phyloP scores from a whole-genome alignment of 768 basidiomycete species.

The Lyophyllum decastes region DNA sequence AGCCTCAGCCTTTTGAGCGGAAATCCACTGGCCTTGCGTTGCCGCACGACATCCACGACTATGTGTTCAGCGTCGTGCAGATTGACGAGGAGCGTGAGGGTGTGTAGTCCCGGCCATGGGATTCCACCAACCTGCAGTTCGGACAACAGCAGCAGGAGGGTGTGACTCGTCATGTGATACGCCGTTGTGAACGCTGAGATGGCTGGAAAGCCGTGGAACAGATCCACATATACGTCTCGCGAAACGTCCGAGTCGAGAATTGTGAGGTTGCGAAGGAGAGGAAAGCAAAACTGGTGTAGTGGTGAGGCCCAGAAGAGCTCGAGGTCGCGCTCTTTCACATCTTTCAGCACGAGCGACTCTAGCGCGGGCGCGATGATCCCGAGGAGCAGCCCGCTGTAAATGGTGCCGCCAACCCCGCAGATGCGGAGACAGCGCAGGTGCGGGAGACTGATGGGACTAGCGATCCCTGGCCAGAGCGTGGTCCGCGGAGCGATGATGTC shows the following conservation, averaged over 20 bases:
- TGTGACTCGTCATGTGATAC: slow-evolving; percentile 21
- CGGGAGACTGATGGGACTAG: slow-evolving; percentile 31
- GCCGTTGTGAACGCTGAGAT: slow-evolving; percentile 33
- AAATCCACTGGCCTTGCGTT: slow-evolving; percentile 23
- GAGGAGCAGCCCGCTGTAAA: slow-evolving; percentile 40
- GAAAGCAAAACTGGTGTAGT: slow-evolving; percentile 27
- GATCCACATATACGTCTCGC: slow-evolving; percentile 23
- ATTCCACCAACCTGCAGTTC: slow-evolving; percentile 8
- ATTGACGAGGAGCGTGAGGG: slow-evolving; percentile 30
- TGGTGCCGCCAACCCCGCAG: slow-evolving; percentile 34
- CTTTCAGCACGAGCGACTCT: slow-evolving; percentile 42
- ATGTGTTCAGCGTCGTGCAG: slow-evolving; percentile 21
- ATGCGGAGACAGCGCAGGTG: slow-evolving; percentile 42
- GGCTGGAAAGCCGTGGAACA: slow-evolving; percentile 34
- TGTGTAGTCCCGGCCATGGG: slow-evolving; percentile 38
- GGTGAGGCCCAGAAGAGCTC: slow-evolving; percentile 32
- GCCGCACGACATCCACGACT: slow-evolving; percentile 25
- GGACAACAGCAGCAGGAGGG: slow-evolving; percentile 28
- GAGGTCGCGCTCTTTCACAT: slow-evolving; percentile 41
- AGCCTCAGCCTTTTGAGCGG: slow-evolving; percentile 32
- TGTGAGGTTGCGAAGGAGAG: slow-evolving; percentile 34
- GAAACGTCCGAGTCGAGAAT: slow-evolving; percentile 45
- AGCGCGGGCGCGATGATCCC: slow-evolving; percentile 40
- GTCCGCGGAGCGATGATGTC: slow-evolving; percentile 32
- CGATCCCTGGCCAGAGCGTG: slow-evolving; percentile 25